Evolutionary conservation across 2,329 filamentous ascomycete genomes (phyloP).

Genomic region (Apiospora saccharicola): DNA sequence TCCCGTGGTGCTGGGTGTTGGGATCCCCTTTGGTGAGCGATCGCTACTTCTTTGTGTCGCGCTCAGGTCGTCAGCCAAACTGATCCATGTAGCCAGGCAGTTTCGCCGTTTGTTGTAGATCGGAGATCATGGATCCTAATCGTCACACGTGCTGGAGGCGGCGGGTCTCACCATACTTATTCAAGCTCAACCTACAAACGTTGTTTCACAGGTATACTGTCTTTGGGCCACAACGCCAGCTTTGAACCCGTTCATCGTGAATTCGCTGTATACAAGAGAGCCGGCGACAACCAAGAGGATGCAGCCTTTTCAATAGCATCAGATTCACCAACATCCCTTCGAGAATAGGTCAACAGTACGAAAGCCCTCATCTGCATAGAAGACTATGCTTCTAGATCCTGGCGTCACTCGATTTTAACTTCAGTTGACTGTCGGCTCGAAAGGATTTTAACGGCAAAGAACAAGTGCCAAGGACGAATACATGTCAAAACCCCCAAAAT

Average conservation of each 20-base stretch:
- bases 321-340: neutral
- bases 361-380: neutral
- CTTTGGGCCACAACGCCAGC: no score
- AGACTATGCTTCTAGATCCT: neutral
- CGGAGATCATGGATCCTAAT: no score
- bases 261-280: neutral
- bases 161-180: no score
- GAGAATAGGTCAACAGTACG: neutral
- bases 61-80: no score
- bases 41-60: no score
- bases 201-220: no score
- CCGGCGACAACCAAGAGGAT: neutral
- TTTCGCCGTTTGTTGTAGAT: no score
- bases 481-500: neutral
- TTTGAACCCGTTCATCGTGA: neutral
- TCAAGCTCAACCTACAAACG: no score
- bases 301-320: neutral
- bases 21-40: neutral
- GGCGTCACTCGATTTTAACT: neutral
- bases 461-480: no score
- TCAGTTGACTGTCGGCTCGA: neutral
- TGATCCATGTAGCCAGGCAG: no score
- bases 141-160: no score
- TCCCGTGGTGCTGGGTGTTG: neutral
- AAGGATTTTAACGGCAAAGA: neutral